Base-by-base conservation (phyloP, 78 protist genomes). In the Diacronema lutheri region DNA sequence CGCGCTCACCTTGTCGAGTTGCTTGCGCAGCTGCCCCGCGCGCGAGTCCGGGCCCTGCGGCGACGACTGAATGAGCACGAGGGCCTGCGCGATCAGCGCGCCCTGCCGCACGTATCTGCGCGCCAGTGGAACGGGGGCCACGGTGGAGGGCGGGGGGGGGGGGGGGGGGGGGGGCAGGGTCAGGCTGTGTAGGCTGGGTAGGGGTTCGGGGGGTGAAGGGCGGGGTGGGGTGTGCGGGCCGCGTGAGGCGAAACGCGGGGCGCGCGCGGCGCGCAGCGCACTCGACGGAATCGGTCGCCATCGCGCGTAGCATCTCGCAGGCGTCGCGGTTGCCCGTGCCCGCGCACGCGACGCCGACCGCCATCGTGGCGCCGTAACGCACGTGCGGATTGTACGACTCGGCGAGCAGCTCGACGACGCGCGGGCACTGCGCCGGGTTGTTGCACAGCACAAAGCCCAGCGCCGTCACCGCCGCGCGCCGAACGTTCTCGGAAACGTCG, bases 321-420 rank as follows among this genome's bases (percentile, higher is more conserved):
- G 88, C 91, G 23, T 84, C 88, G n/a, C 55, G 41, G n/a, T 44
- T n/a, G 40, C 71, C 99, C 23, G 99, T 96, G 20, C 98, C 99
- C 3, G 99, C 99, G 76, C 97, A 95, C 21, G 98, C 44, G 16
- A 98, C 86, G 83, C 99, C 99, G 56, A 99, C 91, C 13, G 99
- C 99, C 58, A 97, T 10, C 4, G 99, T 94, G 0, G 97, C 92
- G 44, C 99, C 99, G 74, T 93, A 94, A 55, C 99, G 91, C 62
- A 99, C 98, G 92, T 97, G 99, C 33, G 99, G 97, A 83, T 98
- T 98, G 95, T 96, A 98, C 62, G 89, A 56, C 83, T 98, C 64
- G 35, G 61, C 33, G 86, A 37, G 38, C 86, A 65, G 86, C 61
- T 33, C 23, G 38, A 89, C 80, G n/a, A 87, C n/a, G 26, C 21